These are phyloP conservation scores for Aspergillus puulaauensis DNA, from an alignment of 2,329 filamentous ascomycete genomes.

Conservation along the genomic window DNA sequence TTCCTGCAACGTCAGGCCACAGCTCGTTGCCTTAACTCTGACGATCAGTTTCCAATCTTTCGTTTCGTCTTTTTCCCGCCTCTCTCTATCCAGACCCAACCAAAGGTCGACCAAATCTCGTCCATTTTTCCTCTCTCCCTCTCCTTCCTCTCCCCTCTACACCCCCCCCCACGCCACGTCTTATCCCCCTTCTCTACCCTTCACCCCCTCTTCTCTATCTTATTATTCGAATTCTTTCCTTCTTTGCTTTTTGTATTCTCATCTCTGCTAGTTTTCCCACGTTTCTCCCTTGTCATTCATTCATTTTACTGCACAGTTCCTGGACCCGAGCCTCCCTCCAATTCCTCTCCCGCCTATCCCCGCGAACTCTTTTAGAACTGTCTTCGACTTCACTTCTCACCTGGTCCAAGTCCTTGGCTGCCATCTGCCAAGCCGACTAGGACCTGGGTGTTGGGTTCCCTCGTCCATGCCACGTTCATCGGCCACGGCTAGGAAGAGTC, in stretches of 20 bases:
- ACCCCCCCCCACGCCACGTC: slow-evolving; percentile 12
- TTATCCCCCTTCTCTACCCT: slow-evolving; percentile 15
- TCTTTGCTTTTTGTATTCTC: slow-evolving; percentile 16
- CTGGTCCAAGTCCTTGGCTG: slow-evolving; percentile 48
- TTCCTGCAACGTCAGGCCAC: slow-evolving; percentile 15
- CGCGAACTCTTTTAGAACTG: slow-evolving; percentile 15
- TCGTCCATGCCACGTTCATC: slow-evolving; percentile 52
- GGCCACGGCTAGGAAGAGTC: slow-evolving; percentile 54
- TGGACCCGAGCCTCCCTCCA: slow-evolving; percentile 11
- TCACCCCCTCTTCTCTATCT: slow-evolving; percentile 5
- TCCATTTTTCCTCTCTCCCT: slow-evolving; percentile 19
- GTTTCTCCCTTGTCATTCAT: slow-evolving; percentile 20
- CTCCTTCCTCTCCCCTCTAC: slow-evolving; percentile 15
- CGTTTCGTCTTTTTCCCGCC: slow-evolving; percentile 19
- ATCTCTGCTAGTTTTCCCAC: slow-evolving; percentile 12
- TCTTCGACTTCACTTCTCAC: slow-evolving; percentile 29
- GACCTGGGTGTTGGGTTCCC: slow-evolving; percentile 42
- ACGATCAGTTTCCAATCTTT: slow-evolving; percentile 22
- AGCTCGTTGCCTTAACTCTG: slow-evolving; percentile 12
- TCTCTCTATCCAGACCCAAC: slow-evolving; percentile 19
- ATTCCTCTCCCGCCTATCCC: slow-evolving; percentile 11
- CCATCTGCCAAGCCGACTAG: slow-evolving; percentile 50
- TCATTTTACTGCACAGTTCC: slow-evolving; percentile 16
- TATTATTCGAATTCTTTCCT: slow-evolving; percentile 15
- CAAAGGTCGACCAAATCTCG: slow-evolving; percentile 21